Percentiles rank a stretch among this genome's conserved stretches.
Evolutionary conservation across 2,329 filamentous ascomycete genomes (phyloP).

Genomic region (Coccinonectria pachysandricola): DNA sequence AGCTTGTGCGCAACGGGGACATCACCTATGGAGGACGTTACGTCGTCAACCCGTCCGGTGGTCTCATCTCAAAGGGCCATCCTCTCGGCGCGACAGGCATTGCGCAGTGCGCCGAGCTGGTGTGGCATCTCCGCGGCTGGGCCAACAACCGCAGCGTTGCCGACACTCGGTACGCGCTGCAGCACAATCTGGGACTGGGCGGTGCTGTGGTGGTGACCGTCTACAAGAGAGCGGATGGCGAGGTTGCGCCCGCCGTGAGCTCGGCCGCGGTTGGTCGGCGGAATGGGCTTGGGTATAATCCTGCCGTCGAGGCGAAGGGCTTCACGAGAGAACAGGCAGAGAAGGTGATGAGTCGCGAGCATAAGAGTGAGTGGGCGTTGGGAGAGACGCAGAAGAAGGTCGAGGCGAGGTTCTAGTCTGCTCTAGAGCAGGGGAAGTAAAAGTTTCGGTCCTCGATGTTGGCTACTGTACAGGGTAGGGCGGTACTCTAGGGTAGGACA

Average conservation of each 20-base stretch:
- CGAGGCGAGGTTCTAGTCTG: conserved; percentile 24
- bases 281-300: conserved; percentile 78
- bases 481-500: too few species aligned
- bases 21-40: conserved; percentile 83
- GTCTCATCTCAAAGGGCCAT: conserved; percentile 92
- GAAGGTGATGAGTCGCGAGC: conserved; percentile 58
- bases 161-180: conserved; percentile 62
- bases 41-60: conserved; percentile 87
- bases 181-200: conserved; percentile 88
- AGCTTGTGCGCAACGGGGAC: conserved; percentile 75
- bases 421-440: background rate
- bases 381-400: conserved; percentile 46
- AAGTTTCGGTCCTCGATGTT: background rate
- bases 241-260: conserved; percentile 48
- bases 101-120: conserved; percentile 87
- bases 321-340: conserved; percentile 70
- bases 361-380: conserved; percentile 63
- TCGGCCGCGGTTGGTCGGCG: conserved; percentile 53
- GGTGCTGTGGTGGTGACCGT: conserved; percentile 58
- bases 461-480: too few species aligned
- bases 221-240: conserved; percentile 63
- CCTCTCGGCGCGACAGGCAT: conserved; percentile 90
- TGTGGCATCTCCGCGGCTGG: conserved; percentile 94
- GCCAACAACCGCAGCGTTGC: conserved; percentile 74
- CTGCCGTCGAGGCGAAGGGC: conserved; percentile 78